Evolutionary conservation across 2,329 filamentous ascomycete genomes (phyloP).

Genomic region (Knoxdaviesia capensis): DNA sequence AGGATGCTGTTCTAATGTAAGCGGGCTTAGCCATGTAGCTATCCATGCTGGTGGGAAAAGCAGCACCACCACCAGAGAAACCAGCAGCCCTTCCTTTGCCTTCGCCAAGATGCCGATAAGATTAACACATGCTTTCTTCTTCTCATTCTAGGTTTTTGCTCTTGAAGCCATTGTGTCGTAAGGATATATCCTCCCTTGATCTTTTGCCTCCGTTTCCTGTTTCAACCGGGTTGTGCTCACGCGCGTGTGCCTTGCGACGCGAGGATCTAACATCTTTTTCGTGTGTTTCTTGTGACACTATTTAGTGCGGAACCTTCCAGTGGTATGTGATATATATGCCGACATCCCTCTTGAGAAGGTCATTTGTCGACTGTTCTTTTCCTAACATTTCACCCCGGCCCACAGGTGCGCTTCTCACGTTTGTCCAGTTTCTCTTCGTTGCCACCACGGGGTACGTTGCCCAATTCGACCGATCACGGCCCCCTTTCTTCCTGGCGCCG

Average conservation of each 20-base stretch:
- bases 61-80: too few relatives aligned
- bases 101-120: too few relatives aligned
- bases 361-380: background rate
- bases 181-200: constrained; percentile 14
- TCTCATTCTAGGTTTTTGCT: constrained; percentile 58
- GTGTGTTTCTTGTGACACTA: background rate
- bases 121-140: constrained; percentile 4
- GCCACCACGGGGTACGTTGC: constrained; percentile 57
- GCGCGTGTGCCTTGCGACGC: too few relatives aligned
- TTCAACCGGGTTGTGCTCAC: too few relatives aligned
- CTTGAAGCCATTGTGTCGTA: constrained; percentile 89
- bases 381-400: constrained; percentile 5
- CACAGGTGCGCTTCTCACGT: constrained; percentile 64
- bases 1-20: constrained; percentile 82
- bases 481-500: constrained; percentile 51
- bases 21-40: constrained; percentile 9
- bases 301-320: constrained; percentile 62
- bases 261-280: background rate
- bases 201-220: too few relatives aligned
- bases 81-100: too few relatives aligned
- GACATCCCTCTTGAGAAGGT: background rate
- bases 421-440: constrained; percentile 75
- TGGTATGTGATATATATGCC: constrained; percentile 28
- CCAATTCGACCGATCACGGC: constrained; percentile 47
- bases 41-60: background rate